A percentile compares a stretch with the other conserved stretches of the same genome.
phyloP scores from a whole-genome alignment of 345 rosid genomes.

The Rhodomyrtus tomentosa region DNA sequence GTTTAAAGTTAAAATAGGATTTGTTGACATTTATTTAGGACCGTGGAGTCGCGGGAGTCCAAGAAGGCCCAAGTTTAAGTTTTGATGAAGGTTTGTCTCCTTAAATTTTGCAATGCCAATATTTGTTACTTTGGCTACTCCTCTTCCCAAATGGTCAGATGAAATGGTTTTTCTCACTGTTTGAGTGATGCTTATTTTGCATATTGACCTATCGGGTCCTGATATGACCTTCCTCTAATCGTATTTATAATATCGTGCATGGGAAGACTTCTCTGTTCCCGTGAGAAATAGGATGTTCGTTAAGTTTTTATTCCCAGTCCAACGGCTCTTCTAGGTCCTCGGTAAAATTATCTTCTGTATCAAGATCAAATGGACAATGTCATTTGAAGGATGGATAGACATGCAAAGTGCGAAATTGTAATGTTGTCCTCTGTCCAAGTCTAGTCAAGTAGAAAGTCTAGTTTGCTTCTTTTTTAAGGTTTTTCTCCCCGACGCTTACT shows the following conservation, averaged over 20 bases:
- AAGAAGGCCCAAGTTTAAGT: neutral
- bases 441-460: neutral
- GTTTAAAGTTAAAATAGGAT: neutral
- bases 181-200: neutral
- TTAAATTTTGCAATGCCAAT: neutral
- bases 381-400: neutral
- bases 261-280: neutral
- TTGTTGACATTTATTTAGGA: neutral
- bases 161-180: neutral
- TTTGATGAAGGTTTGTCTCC: neutral
- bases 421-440: neutral
- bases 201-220: neutral
- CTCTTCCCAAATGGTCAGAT: neutral
- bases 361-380: neutral
- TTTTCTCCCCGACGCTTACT: neutral
- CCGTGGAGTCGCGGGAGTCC: neutral
- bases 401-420: neutral
- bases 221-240: neutral
- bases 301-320: neutral
- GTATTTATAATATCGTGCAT: neutral
- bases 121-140: neutral
- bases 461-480: neutral
- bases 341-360: neutral
- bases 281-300: neutral
- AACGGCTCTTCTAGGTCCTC: neutral